A percentile compares a stretch with the other conserved stretches of the same genome.
Conservation (phyloP, 768 basidiomycete species). For the Trametes villosa region DNA sequence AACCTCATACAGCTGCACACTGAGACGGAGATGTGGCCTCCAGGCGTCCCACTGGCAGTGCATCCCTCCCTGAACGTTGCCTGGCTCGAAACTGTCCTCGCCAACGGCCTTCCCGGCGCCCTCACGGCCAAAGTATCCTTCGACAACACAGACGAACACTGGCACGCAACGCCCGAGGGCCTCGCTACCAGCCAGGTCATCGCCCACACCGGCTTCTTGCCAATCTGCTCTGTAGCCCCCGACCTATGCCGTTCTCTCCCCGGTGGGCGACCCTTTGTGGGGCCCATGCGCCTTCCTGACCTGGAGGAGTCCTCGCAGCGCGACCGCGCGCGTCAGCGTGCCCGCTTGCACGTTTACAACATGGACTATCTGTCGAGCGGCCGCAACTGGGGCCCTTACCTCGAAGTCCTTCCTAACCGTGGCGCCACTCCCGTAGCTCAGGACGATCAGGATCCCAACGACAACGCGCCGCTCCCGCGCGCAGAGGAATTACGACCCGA, state of each 20-base stretch:
- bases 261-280: too few species aligned
- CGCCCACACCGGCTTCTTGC: conserved; percentile 47
- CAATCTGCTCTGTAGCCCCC: conserved; percentile 3
- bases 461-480: background rate
- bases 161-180: conserved; percentile 29
- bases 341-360: conserved; percentile 21
- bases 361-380: conserved; percentile 26
- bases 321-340: conserved; percentile 7
- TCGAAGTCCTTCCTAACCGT: conserved; percentile 15
- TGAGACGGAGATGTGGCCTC: background rate
- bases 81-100: conserved; percentile 40
- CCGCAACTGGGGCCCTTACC: conserved; percentile 31
- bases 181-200: conserved; percentile 46
- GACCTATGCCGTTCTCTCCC: too few species aligned
- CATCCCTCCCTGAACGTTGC: conserved; percentile 32
- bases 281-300: too few species aligned
- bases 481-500: conserved; percentile 22
- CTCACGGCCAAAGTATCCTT: conserved; percentile 27
- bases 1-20: background rate
- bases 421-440: too few species aligned
- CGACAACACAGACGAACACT: background rate
- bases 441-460: conserved; percentile 13
- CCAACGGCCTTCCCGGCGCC: conserved; percentile 30
- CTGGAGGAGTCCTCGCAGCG: conserved; percentile 17
- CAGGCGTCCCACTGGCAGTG: background rate